A percentile compares a stretch with the other conserved stretches of the same genome.
Conservation (phyloP, 2,329 filamentous ascomycete genomes). For the Cladosporium sp. region DNA sequence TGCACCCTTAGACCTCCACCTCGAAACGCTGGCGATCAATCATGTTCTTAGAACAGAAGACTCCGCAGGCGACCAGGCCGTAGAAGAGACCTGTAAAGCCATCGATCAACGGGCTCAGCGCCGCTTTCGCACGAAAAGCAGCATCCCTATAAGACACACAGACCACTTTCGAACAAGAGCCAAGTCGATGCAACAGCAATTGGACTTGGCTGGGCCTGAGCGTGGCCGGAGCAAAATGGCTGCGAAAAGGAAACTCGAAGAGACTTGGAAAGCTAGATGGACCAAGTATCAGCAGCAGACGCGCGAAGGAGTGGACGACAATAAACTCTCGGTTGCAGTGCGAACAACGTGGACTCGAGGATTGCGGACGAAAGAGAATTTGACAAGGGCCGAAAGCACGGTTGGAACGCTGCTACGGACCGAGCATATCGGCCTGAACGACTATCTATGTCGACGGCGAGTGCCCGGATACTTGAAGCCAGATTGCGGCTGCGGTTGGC, state of each 20-base stretch:
- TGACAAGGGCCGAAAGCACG: slow-evolving; percentile 3
- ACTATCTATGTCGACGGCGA: not conserved
- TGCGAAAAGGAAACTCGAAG: not conserved
- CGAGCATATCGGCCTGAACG: not conserved
- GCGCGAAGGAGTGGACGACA: not conserved
- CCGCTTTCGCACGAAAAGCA: not conserved
- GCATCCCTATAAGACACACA: not conserved
- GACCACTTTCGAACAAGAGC: not conserved
- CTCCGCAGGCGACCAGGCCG: not conserved
- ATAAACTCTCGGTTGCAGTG: not conserved
- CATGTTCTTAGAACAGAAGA: not conserved
- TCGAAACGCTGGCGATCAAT: not conserved
- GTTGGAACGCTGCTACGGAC: not conserved
- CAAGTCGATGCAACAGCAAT: not conserved
- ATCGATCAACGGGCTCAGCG: not conserved
- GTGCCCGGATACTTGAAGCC: not conserved
- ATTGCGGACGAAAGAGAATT: not conserved
- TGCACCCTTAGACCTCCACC: slow-evolving; percentile 7
- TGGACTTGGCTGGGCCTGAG: not conserved
- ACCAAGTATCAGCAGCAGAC: slow-evolving; percentile 2
- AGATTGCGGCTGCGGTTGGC: not conserved
- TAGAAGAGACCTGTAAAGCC: not conserved
- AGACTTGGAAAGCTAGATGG: not conserved
- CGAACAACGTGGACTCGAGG: not conserved
- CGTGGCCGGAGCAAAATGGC: not conserved